These are phyloP conservation scores for Diaporthe sp. DNA, from an alignment of 2,329 filamentous ascomycete genomes.

Conservation along the genomic window DNA sequence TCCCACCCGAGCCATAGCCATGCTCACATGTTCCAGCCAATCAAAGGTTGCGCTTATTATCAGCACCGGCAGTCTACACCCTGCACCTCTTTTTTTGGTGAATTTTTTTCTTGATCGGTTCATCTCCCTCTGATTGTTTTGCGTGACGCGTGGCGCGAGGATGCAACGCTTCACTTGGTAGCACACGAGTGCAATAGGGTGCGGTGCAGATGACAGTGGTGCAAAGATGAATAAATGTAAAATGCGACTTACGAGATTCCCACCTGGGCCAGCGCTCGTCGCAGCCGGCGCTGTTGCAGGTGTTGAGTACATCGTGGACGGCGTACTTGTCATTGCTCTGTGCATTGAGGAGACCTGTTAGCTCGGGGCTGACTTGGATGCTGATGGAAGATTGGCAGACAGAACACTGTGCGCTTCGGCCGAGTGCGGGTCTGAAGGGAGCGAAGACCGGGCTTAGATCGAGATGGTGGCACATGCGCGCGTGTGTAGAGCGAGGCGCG, in stretches of 20 bases:
- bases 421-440: slow-evolving; percentile 22
- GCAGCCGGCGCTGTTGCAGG: slow-evolving; percentile 56
- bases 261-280: slow-evolving; percentile 53
- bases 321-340: slow-evolving; percentile 46
- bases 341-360: slow-evolving; percentile 20
- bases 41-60: slow-evolving; percentile 24
- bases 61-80: slow-evolving; percentile 32
- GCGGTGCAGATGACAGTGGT: not conserved
- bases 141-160: slow-evolving; percentile 18
- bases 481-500: not conserved
- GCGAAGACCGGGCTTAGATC: slow-evolving; percentile 9
- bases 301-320: slow-evolving; percentile 40
- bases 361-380: not conserved
- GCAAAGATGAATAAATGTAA: slow-evolving; percentile 1
- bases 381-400: not conserved
- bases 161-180: slow-evolving; percentile 8
- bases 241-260: slow-evolving; percentile 55
- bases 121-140: not conserved
- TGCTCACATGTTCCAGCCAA: not conserved
- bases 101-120: not conserved
- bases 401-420: not conserved
- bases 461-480: not conserved
- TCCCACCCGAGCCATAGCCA: slow-evolving; percentile 20
- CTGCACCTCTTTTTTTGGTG: not conserved
- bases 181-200: not conserved